Percentiles rank a stretch among this genome's conserved stretches.
These are phyloP conservation scores for Lachnellula arida DNA, from an alignment of 2,329 filamentous ascomycete species.

Conservation along the genomic window DNA sequence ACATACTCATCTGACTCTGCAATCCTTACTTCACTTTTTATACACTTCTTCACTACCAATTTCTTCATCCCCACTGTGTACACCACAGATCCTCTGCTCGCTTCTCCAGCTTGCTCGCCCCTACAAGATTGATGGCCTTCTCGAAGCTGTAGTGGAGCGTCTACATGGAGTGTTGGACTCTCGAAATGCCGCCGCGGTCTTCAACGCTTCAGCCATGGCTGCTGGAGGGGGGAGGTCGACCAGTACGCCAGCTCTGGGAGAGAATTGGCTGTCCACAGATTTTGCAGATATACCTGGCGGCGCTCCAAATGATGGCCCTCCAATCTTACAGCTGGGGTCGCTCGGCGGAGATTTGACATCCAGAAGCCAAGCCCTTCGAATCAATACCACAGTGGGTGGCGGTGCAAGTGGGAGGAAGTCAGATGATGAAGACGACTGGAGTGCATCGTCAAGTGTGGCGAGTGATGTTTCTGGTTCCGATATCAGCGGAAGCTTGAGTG, in stretches of 20 bases:
- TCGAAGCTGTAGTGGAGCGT: conserved; percentile 89
- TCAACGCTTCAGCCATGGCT: conserved; percentile 97
- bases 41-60: conserved; percentile 88
- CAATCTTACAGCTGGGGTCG: conserved; percentile 16
- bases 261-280: conserved; percentile 50
- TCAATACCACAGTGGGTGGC: conserved; percentile 45
- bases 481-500: conserved; percentile 32
- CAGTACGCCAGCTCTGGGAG: conserved; percentile 44
- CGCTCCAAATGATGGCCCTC: conserved; percentile 4
- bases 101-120: conserved; percentile 88
- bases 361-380: conserved; percentile 36
- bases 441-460: conserved; percentile 25
- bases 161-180: conserved; percentile 87
- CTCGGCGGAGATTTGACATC: conserved; percentile 16
- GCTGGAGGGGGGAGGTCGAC: conserved; percentile 87
- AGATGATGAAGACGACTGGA: conserved; percentile 33
- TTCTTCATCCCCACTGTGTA: conserved; percentile 72
- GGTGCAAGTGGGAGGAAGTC: conserved; percentile 29
- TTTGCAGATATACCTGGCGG: conserved; percentile 31
- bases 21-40: conserved; percentile 85
- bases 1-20: conserved; percentile 83
- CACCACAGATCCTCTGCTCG: conserved; percentile 92
- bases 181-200: conserved; percentile 91
- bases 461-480: conserved; percentile 28
- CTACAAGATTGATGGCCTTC: conserved; percentile 85